Base-by-base conservation (phyloP, 192 early-diverging fungal genomes). In the Diversispora eburnea region DNA sequence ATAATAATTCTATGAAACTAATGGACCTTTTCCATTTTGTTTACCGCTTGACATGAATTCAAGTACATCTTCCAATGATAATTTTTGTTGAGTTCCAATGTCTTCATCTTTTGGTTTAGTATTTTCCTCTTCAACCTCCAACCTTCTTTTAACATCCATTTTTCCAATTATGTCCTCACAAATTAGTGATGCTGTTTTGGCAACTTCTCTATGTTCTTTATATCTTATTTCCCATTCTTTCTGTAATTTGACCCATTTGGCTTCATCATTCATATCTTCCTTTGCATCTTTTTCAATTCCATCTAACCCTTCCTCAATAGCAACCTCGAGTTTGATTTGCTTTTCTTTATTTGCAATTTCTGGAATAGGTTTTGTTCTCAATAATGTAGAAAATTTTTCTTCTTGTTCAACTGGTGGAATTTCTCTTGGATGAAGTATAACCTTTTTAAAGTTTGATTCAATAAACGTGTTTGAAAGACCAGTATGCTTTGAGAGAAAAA, bases 291-390 rank as follows among this genome's bases (percentile, higher is more conserved):
- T 25, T 49, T 72, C 70, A 8, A 46, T 3, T 8, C 20, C 8
- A 15, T 48, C n/a, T 47, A 72, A 52, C 48, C 43, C 58, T 72
- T 72, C 70, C 15, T 72, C 25, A 22, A 61, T 13, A 25, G 70
- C 8, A 52, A 72, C 42, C 1, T 58, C 43, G 15, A 25, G 39
- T 49, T 61, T 58, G 3, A 72, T 61, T n/a, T 60, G 41, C n/a
- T 61, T 12, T 48, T 72, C 70, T 13, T 45, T 25, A 17, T 61
- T 20, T 17, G 45, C 56, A 61, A 72, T 61, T 61, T 72, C 70
- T 3, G 70, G 70, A 41, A 49, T 72, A 7, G 46, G 70, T 51
- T 72, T 72, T 15, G 70, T 72, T 45, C 70, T 56, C 3, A 72
- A 52, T 42, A 72, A 52, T 19, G 58, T 61, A 41, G 19, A 17